A percentile compares a stretch with the other conserved stretches of the same genome.
These are phyloP conservation scores for Diutina ranongensis DNA, from an alignment of 1,139 yeast genomes.

Conservation along the genomic window DNA sequence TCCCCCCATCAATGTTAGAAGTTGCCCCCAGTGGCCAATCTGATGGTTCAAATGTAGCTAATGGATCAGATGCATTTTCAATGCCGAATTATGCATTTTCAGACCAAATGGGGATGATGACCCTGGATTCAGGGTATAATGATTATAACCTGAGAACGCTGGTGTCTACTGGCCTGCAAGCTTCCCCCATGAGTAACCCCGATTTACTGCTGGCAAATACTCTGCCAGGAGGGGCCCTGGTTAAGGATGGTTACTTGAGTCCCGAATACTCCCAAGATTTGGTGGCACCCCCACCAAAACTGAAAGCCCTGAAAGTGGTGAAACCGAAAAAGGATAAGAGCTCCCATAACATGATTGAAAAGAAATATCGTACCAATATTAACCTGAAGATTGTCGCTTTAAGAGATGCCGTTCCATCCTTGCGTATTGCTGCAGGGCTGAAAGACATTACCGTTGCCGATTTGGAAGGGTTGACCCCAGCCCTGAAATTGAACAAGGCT, in stretches of 20 bases:
- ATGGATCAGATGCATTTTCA: background rate
- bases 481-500: conserved; percentile 78
- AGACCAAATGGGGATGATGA: background rate
- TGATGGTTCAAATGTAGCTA: no score
- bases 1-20: background rate
- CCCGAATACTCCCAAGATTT: background rate
- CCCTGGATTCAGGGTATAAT: background rate
- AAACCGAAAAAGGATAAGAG: conserved; percentile 3
- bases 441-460: conserved; percentile 33
- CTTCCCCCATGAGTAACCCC: background rate
- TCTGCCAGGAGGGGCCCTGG: conserved; percentile 3
- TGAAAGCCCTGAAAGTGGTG: background rate
- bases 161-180: conserved; percentile 3
- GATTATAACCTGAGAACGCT: background rate
- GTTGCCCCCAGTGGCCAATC: background rate
- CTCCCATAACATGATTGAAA: conserved; percentile 57
- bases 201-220: conserved; percentile 5
- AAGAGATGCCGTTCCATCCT: conserved; percentile 65
- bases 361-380: conserved; percentile 60
- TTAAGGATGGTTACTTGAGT: background rate
- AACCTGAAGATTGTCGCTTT: conserved; percentile 50
- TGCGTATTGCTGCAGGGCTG: conserved; percentile 35
- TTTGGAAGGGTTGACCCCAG: conserved; percentile 82
- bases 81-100: conserved; percentile 2
- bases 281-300: background rate